These are phyloP conservation scores for Themeda triandra DNA, from an alignment of 176 grass and related monocot species.

Conservation along the genomic window DNA sequence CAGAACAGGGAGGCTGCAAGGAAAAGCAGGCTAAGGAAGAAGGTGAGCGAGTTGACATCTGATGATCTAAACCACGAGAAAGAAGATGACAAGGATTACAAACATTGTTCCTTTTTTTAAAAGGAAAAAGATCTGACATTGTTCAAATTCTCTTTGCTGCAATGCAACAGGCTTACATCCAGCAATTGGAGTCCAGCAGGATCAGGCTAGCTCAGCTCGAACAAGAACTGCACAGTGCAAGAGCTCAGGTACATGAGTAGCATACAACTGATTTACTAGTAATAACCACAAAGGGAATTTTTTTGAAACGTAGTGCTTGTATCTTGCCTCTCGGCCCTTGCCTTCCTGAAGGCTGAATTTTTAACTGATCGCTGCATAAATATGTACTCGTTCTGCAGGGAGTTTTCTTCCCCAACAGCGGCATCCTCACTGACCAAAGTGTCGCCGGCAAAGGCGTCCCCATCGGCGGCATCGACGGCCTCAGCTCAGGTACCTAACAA, in stretches of 20 bases:
- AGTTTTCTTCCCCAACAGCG: constrained; percentile 39
- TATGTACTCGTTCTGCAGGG: constrained; percentile 13
- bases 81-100: no score
- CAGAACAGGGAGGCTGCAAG: constrained; percentile 98
- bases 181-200: constrained; percentile 89
- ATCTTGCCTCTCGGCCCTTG: background rate
- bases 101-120: background rate
- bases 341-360: background rate
- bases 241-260: constrained; percentile 57
- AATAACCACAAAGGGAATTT: background rate
- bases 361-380: background rate
- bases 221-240: constrained; percentile 76
- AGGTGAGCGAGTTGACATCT: constrained; percentile 48
- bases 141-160: background rate
- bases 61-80: background rate
- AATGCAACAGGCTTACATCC: constrained; percentile 90
- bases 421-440: constrained; percentile 51
- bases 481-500: constrained; percentile 48
- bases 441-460: constrained; percentile 49
- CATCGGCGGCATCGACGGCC: constrained; percentile 49
- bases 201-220: constrained; percentile 88
- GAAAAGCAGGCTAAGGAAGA: constrained; percentile 96
- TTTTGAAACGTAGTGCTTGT: no score
- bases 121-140: background rate
- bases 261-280: background rate